Conservation (phyloP, 2,329 filamentous ascomycete genomes). For the Endothia cerciana region DNA sequence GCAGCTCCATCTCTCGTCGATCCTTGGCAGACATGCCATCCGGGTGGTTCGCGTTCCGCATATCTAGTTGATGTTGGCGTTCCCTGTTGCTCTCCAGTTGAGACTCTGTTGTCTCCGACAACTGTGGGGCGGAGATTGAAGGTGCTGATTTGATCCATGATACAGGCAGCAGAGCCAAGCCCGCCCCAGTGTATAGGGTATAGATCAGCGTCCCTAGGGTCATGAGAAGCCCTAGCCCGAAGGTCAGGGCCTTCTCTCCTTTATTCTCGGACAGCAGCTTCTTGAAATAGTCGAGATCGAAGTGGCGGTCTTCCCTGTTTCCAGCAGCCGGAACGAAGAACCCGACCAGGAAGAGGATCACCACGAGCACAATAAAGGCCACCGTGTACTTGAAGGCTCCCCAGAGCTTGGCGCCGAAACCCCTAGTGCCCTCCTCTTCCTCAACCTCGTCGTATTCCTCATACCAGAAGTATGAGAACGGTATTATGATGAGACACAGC, state of each 20-base stretch:
- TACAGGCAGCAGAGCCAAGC: conserved; percentile 85
- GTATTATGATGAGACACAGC: conserved; percentile 85
- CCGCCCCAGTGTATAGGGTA: conserved; percentile 84
- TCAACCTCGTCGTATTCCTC: conserved; percentile 96
- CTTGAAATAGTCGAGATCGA: conserved; percentile 92
- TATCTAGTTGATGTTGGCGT: conserved; percentile 87
- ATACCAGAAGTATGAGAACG: conserved; percentile 97
- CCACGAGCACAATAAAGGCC: conserved; percentile 77
- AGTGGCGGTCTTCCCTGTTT: conserved; percentile 65
- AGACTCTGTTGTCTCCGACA: conserved; percentile 76
- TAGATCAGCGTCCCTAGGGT: conserved; percentile 86
- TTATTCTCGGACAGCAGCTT: conserved; percentile 81
- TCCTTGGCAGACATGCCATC: conserved; percentile 83
- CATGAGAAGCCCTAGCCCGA: conserved; percentile 85
- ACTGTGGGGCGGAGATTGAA: conserved; percentile 78
- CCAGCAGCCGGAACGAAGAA: conserved; percentile 89
- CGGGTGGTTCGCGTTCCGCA: conserved; percentile 76
- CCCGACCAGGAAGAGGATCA: conserved; percentile 85
- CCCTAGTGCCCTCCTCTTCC: conserved; percentile 76
- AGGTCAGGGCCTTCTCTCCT: conserved; percentile 89
- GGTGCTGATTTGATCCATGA: conserved; percentile 92
- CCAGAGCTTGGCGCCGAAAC: conserved; percentile 71
- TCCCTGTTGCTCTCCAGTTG: conserved; percentile 88
- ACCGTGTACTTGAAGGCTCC: conserved; percentile 91
- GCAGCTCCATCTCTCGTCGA: conserved; percentile 81